Evolutionary conservation across 2,329 filamentous ascomycete genomes (phyloP).

Genomic region (Podosphaera xanthii): DNA sequence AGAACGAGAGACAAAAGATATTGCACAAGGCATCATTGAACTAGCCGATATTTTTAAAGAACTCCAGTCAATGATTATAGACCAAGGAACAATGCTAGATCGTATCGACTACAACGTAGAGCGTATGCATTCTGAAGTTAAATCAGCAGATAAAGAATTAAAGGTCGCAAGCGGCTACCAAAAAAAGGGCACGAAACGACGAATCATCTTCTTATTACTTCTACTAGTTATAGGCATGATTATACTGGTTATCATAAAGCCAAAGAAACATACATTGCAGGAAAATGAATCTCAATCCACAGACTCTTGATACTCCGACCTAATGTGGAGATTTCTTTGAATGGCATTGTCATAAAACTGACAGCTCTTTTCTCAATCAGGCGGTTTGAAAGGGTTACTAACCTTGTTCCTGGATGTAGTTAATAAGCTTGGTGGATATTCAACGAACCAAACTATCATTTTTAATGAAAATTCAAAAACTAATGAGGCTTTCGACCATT

Average conservation of each 20-base stretch:
- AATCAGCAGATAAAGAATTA: conserved; percentile 78
- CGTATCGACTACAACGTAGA: conserved; percentile 98
- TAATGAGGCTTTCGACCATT: too few species aligned
- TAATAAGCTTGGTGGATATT: too few species aligned
- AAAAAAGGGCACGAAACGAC: conserved; percentile 67
- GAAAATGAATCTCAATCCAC: too few species aligned
- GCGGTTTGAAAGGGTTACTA: too few species aligned
- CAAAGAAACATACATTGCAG: conserved; percentile 9
- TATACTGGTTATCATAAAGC: conserved; percentile 58
- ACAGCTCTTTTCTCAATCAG: too few species aligned
- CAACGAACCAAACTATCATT: too few species aligned
- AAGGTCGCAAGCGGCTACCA: conserved; percentile 78
- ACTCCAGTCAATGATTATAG: conserved; percentile 83
- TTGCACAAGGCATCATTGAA: conserved; percentile 94
- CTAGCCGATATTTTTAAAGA: conserved; percentile 92
- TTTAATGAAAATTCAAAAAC: too few species aligned
- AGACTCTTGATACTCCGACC: too few species aligned
- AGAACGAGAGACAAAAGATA: conserved; percentile 91
- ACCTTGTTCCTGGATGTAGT: too few species aligned
- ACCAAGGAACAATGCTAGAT: conserved; percentile 76
- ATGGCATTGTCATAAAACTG: too few species aligned
- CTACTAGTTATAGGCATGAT: conserved; percentile 70
- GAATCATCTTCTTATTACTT: conserved; percentile 73
- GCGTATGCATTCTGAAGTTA: conserved; percentile 79
- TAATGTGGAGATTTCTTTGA: too few species aligned